phyloP scores from a whole-genome alignment of 257 asterid genomes.

The Solanum virginianum region DNA sequence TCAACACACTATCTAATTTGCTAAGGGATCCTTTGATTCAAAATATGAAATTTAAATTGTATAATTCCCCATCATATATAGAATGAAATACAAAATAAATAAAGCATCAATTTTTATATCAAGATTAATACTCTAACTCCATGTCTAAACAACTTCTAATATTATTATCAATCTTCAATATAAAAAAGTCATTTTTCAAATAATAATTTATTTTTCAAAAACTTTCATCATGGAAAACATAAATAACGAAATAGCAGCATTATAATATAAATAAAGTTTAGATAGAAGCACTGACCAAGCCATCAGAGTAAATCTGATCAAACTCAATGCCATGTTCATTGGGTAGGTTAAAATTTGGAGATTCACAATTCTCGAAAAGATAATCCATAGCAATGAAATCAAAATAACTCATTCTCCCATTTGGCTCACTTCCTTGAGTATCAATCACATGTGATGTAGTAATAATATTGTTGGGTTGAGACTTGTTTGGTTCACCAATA shows the following conservation, averaged over 20 bases:
- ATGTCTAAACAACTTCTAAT: background rate
- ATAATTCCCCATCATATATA: too few relatives aligned
- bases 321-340: background rate
- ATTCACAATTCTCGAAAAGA: too few relatives aligned
- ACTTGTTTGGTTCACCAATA: background rate
- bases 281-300: background rate
- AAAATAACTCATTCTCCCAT: too few relatives aligned
- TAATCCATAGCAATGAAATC: too few relatives aligned
- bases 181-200: too few relatives aligned
- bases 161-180: background rate
- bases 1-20: too few relatives aligned
- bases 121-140: too few relatives aligned
- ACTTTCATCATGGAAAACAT: background rate
- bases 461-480: background rate
- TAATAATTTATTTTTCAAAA: background rate
- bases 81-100: background rate
- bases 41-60: too few relatives aligned
- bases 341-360: too few relatives aligned
- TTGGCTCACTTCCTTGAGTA: background rate
- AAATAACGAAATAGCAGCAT: background rate
- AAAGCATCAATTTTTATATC: background rate
- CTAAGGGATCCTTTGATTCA: too few relatives aligned
- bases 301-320: background rate
- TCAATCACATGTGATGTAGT: background rate
- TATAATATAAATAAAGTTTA: background rate